Base-by-base conservation (phyloP, 208 protist species). In the Blechomonas ayalai region DNA sequence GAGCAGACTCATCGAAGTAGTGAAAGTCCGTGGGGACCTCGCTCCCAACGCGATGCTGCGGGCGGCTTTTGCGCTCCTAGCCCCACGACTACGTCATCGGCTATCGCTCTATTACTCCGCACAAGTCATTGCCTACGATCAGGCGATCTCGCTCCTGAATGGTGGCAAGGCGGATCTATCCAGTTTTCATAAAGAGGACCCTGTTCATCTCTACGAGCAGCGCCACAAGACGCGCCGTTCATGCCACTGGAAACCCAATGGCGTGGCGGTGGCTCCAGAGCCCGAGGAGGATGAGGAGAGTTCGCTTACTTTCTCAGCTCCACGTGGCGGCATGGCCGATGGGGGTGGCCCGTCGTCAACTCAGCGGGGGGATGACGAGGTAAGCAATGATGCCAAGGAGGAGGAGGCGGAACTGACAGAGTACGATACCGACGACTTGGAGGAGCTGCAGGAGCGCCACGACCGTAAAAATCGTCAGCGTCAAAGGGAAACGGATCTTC, bases 21-120 rank as follows among this genome's bases (percentile, higher is more conserved):
- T 87, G 15, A 51, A 33, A 18, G 42, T 90, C 16, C 71, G 73
- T 51, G 76, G 69, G n/a, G 72, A 82, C 22, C 68, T 66, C 22
- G 70, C 69, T 22, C 39, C 44, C 23, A 72, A 69, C 39, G 74
- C 79, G 16, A 69, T 89, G 25, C 65, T 67, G 37, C 77, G 67
- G 12, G 57, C 57, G 20, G 71, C 69, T 0, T 37, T 61, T 13
- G 61, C 70, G 16, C 40, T 52, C 20, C 72, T 91, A 4, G 53
- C 55, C 18, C 68, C 51, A 8, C 67, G 77, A 20, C 56, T 95
- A 13, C 56, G 60, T 26, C 38, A 90, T 44, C 82, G 87, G 19
- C 68, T 68, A 16, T 95, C 87, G 31, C 61, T 95, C 53, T 79
- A 92, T 25, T 74, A 79, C 40, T 49, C 69, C 4, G 59, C 72